Evolutionary conservation across 805 yeast species (phyloP), one percentile per base, ranked within the genome.

Genomic region (Candida schatavii): DNA sequence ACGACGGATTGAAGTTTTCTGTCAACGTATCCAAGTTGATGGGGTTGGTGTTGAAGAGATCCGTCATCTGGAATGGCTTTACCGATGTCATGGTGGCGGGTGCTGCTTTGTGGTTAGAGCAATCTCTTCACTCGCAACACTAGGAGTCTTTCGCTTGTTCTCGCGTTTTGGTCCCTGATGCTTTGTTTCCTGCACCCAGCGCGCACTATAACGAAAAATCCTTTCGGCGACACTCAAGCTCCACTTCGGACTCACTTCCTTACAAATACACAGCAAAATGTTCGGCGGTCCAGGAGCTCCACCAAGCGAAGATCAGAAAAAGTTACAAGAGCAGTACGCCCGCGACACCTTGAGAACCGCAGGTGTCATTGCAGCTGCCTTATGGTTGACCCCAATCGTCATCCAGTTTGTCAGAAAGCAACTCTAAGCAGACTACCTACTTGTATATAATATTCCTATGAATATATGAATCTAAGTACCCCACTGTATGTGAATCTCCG

Each of bases 1-100:
- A 93, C 37, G 80, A 83, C 5, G 86, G 61, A 35, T 89, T 83
- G 67, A 87, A 93, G 66, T 91, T 93, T 55, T 93, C 99, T 0
- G 99, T 93, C 40, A 93, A 72, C 1, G 85, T 84, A 54, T 93
- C 99, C 17, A 93, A 64, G 58, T 93, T 93, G 37, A 90, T 81
- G 3, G 85, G 65, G 54, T 87, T 87, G 39, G 86, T 54, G 6
- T 76, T 70, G 49, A 90, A 83, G 14, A 91, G 65, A 55, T 93
- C 97, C 2, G 89, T 81, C 3, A 95, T 90, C 47, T 83, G 85
- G 56, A 93, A 88, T 17, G 98, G 97, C 46, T 77, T 78, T 11
- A 90, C 72, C 0, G 97, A 85, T 3, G 97, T 85, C 99, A 91
- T 91, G 34, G 3, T 35, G n/a, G n/a, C n/a, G n/a, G n/a, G n/a